Conservation (phyloP, 2,329 filamentous ascomycete species). For the Colletotrichum godetiae region DNA sequence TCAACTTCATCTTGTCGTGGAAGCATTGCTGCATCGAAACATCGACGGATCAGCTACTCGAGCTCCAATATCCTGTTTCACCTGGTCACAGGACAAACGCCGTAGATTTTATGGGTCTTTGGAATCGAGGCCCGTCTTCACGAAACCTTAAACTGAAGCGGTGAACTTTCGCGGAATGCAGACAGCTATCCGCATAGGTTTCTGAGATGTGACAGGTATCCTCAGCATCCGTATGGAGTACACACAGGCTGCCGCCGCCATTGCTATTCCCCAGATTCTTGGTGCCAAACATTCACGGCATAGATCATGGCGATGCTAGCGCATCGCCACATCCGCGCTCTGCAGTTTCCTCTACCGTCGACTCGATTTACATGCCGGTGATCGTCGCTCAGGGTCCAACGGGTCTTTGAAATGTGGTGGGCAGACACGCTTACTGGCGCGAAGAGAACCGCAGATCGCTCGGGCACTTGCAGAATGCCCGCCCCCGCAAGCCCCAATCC, state of each 20-base stretch:
- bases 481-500: slow-evolving; percentile 26
- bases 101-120: background rate
- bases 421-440: background rate
- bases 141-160: slow-evolving; percentile 1
- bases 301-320: background rate
- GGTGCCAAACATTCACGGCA: background rate
- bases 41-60: background rate
- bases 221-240: too few species aligned
- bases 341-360: background rate
- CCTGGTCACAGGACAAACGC: background rate
- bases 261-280: too few species aligned
- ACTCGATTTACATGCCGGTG: slow-evolving; percentile 18
- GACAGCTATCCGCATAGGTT: background rate
- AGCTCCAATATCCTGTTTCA: background rate
- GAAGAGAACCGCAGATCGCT: slow-evolving; percentile 26
- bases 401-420: slow-evolving; percentile 11
- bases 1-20: background rate
- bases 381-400: slow-evolving; percentile 29
- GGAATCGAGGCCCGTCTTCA: background rate
- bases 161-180: background rate
- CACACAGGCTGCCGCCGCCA: too few species aligned
- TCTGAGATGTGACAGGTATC: background rate
- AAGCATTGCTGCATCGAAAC: background rate
- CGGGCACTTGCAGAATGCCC: slow-evolving; percentile 29
- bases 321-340: background rate